Conservation (phyloP, 768 basidiomycete species). For the Leccinum sublutescens region DNA sequence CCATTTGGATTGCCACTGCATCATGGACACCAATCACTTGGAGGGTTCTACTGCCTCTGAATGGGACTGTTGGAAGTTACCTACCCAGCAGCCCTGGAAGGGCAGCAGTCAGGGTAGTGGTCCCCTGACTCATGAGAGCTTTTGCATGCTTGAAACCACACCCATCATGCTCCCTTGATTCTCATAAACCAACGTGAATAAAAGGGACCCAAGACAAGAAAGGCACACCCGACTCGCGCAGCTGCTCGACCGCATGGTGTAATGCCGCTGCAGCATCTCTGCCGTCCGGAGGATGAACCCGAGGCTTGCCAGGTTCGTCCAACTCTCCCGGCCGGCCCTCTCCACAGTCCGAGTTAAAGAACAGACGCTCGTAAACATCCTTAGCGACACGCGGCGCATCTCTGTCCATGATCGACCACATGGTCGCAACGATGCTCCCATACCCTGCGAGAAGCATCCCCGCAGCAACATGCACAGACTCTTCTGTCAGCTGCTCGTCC, state of each 20-base stretch:
- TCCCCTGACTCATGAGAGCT: too few relatives aligned
- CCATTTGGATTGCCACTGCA: too few relatives aligned
- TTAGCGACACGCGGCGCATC: background rate
- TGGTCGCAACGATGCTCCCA: background rate
- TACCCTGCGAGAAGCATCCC: conserved; percentile 5
- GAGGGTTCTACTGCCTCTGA: too few relatives aligned
- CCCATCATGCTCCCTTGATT: background rate
- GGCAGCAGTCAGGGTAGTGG: too few relatives aligned
- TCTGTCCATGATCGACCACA: conserved; percentile 4
- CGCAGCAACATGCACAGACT: background rate
- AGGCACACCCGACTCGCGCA: background rate
- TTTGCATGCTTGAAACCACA: too few relatives aligned
- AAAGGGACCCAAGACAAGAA: background rate
- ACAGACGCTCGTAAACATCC: background rate
- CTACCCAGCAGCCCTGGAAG: too few relatives aligned
- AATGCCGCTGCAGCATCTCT: background rate
- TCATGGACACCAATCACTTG: too few relatives aligned
- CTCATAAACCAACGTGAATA: background rate
- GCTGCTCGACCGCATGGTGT: background rate
- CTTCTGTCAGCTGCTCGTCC: background rate
- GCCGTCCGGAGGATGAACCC: background rate
- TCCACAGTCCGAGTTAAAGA: background rate
- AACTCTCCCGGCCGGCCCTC: background rate
- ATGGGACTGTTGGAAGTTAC: too few relatives aligned
- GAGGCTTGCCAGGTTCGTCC: background rate